Percentiles rank a stretch among this genome's conserved stretches.
Conservation (phyloP, 768 basidiomycete genomes). For the Calocybe gangraenosa region DNA sequence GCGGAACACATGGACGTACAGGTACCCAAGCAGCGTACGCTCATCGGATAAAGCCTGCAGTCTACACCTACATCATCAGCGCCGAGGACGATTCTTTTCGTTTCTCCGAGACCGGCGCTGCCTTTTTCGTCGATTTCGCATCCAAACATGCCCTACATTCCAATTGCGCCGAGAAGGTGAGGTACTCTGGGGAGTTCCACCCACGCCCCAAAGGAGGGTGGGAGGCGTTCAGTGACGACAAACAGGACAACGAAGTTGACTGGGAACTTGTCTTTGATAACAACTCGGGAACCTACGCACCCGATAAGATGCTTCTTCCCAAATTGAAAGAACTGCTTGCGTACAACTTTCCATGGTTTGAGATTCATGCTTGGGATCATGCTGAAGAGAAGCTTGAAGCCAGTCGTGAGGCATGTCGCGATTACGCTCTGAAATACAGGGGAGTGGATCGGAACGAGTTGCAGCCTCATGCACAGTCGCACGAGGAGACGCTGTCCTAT, state of each 20-base stretch:
- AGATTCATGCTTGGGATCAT: conserved; percentile 48
- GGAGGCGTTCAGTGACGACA: conserved; percentile 54
- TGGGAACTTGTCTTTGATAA: conserved; percentile 90
- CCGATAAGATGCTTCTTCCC: conserved; percentile 60
- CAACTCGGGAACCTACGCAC: conserved; percentile 82
- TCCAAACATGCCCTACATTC: conserved; percentile 85
- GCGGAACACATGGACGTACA: conserved; percentile 24
- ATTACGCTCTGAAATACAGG: conserved; percentile 58
- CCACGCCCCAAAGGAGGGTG: conserved; percentile 68
- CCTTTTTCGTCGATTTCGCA: conserved; percentile 83
- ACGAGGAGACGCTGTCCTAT: conserved; percentile 48
- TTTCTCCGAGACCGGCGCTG: conserved; percentile 84
- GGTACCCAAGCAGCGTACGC: conserved; percentile 12
- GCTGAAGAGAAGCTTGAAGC: conserved; percentile 51
- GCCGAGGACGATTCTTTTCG: conserved; percentile 71
- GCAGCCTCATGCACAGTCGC: conserved; percentile 54
- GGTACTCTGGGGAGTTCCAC: conserved; percentile 80
- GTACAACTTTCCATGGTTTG: conserved; percentile 68
- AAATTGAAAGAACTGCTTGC: conserved; percentile 59
- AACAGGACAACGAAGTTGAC: conserved; percentile 47
- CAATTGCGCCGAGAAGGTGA: conserved; percentile 62
- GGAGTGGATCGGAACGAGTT: conserved; percentile 58
- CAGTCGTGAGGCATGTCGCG: conserved; percentile 65
- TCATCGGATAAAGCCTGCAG: conserved; percentile 67
- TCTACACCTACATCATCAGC: conserved; percentile 84